phyloP scores from a whole-genome alignment of 495 filamentous ascomycete genomes.

The Xylaria cubensis region DNA sequence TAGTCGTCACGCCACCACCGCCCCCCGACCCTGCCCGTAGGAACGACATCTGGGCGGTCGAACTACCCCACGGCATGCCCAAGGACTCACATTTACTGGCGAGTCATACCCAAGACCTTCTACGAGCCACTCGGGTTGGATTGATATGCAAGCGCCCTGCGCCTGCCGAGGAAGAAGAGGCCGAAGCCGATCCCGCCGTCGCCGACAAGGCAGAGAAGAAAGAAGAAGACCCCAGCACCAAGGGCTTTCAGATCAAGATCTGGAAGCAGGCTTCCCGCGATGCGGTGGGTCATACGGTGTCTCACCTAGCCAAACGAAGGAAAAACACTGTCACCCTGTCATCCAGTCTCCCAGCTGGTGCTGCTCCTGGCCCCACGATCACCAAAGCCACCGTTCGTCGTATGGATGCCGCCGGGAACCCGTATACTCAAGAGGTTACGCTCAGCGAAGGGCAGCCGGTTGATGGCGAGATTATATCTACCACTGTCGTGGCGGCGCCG shows the following conservation, averaged over 20 bases:
- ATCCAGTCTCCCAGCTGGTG: constrained; percentile 51
- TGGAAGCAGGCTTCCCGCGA: constrained; percentile 83
- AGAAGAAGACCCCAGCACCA: constrained; percentile 60
- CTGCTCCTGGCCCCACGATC: constrained; percentile 57
- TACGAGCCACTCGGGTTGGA: constrained; percentile 80
- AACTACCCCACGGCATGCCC: constrained; percentile 77
- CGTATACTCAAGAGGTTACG: constrained; percentile 79
- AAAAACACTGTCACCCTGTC: constrained; percentile 65
- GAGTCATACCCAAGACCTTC: constrained; percentile 79
- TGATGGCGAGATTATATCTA: constrained; percentile 77
- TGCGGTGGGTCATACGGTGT: constrained; percentile 73
- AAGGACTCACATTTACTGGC: constrained; percentile 83
- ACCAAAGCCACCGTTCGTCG: constrained; percentile 79
- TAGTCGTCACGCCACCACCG: constrained; percentile 71
- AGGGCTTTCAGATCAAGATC: constrained; percentile 73
- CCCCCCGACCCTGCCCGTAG: constrained; percentile 60
- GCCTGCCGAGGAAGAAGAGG: constrained; percentile 60
- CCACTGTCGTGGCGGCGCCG: constrained; percentile 54
- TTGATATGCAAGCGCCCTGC: constrained; percentile 67
- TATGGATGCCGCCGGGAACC: constrained; percentile 77
- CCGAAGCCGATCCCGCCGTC: constrained; percentile 53
- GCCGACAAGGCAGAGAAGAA: constrained; percentile 54
- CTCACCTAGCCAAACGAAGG: constrained; percentile 86
- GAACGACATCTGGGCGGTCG: constrained; percentile 59
- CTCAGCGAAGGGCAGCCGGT: constrained; percentile 81